Evolutionary conservation across 2,329 filamentous ascomycete species (phyloP).

Genomic region (Curvularia sp.): DNA sequence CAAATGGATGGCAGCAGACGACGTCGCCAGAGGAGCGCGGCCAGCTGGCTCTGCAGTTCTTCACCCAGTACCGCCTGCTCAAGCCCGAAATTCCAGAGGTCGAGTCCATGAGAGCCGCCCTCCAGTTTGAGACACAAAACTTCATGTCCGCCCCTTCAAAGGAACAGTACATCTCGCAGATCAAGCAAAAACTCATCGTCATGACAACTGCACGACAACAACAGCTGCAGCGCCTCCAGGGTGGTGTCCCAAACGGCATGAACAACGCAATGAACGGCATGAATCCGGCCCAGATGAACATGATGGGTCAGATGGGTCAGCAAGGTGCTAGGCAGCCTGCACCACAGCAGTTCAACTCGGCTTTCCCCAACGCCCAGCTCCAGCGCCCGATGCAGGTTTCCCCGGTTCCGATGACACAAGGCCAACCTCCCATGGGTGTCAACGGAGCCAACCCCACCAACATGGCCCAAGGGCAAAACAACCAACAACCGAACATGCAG

Average conservation of each 20-base stretch:
- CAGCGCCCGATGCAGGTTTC: constrained; percentile 61
- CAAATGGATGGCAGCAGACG: constrained; percentile 46
- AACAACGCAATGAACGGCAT: constrained; percentile 43
- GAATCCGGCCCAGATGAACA: constrained; percentile 45
- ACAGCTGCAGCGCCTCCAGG: constrained; percentile 38
- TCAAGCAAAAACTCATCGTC: constrained; percentile 41
- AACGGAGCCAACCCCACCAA: constrained; percentile 33
- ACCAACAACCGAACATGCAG: constrained; percentile 44
- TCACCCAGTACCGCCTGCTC: constrained; percentile 43
- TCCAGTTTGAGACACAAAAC: constrained; percentile 40
- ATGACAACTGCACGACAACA: constrained; percentile 43
- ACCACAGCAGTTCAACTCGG: constrained; percentile 52
- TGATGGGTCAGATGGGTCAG: constrained; percentile 48
- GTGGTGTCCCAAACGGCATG: constrained; percentile 28
- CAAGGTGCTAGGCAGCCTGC: constrained; percentile 50
- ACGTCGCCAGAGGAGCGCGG: constrained; percentile 43
- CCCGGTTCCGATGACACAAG: constrained; percentile 53
- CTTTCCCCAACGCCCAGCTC: constrained; percentile 58
- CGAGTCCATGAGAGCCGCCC: constrained; percentile 39
- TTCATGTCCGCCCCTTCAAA: constrained; percentile 39
- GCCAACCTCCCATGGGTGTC: constrained; percentile 44
- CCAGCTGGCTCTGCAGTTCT: constrained; percentile 43
- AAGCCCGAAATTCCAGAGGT: constrained; percentile 41
- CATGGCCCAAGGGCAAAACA: constrained; percentile 35
- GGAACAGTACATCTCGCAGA: constrained; percentile 41